A percentile compares a stretch with the other conserved stretches of the same genome.
Evolutionary conservation across 2,329 filamentous ascomycete genomes (phyloP).

Genomic region (Dothideomycetes sp.): DNA sequence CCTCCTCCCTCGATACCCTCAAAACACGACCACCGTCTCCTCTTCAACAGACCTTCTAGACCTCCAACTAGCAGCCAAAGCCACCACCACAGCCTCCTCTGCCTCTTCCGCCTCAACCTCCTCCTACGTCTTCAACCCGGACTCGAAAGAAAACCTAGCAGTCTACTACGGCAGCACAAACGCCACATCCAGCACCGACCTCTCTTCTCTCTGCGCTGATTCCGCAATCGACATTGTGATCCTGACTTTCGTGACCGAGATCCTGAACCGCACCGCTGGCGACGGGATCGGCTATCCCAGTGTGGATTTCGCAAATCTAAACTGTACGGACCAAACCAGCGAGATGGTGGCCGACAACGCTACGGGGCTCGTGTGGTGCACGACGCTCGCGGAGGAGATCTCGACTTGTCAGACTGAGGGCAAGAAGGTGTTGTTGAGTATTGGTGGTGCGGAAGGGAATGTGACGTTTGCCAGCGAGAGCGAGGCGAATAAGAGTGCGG

Average conservation of each 20-base stretch:
- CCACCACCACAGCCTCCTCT: too few relatives aligned
- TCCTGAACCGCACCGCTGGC: slow-evolving; percentile 21
- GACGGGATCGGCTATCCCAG: slow-evolving; percentile 24
- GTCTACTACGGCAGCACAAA: slow-evolving; percentile 23
- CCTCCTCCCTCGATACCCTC: too few relatives aligned
- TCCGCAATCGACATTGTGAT: slow-evolving; percentile 26
- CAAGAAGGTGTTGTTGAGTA: slow-evolving; percentile 29
- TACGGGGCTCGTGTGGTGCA: slow-evolving; percentile 27
- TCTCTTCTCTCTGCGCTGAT: slow-evolving; percentile 21
- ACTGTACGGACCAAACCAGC: too few relatives aligned
- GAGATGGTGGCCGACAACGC: too few relatives aligned
- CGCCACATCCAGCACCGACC: slow-evolving; percentile 16
- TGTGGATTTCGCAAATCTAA: slow-evolving; percentile 18
- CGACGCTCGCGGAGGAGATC: slow-evolving; percentile 23
- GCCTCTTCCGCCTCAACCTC: slow-evolving; percentile 1
- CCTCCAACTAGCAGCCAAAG: too few relatives aligned
- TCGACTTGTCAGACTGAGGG: slow-evolving; percentile 26
- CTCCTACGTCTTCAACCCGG: slow-evolving; percentile 17
- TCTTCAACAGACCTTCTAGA: too few relatives aligned
- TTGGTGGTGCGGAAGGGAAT: slow-evolving; percentile 21
- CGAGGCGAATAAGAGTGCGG: slow-evolving; percentile 21
- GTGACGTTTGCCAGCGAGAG: slow-evolving; percentile 17
- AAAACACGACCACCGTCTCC: too few relatives aligned
- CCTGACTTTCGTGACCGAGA: slow-evolving; percentile 22
- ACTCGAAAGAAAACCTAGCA: slow-evolving; percentile 18